A percentile compares a stretch with the other conserved stretches of the same genome.
Evolutionary conservation across 495 filamentous ascomycete species (phyloP).

Genomic region (Hypomontagnella submonticulosa): DNA sequence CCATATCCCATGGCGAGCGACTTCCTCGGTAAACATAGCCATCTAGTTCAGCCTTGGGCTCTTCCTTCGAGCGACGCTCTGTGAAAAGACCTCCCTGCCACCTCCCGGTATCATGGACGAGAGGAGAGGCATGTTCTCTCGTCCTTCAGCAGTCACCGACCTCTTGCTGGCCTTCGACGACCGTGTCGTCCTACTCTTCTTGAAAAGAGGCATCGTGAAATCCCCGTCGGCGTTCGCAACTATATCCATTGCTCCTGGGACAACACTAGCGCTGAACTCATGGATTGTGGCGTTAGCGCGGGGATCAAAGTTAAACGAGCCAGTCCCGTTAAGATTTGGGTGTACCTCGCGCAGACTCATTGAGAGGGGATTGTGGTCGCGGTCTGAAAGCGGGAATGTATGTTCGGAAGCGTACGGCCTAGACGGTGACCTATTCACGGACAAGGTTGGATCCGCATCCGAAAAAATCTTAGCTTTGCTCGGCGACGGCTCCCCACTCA

Average conservation of each 20-base stretch:
- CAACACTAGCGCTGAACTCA: conserved; percentile 40
- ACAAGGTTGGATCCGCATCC: conserved; percentile 45
- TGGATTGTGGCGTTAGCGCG: conserved; percentile 45
- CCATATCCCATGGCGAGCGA: too few relatives aligned
- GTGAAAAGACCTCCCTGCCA: conserved; percentile 49
- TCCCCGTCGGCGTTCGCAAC: conserved; percentile 46
- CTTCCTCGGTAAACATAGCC: not conserved
- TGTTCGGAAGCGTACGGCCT: conserved; percentile 37
- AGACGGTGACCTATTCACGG: conserved; percentile 43
- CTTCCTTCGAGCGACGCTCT: conserved; percentile 61
- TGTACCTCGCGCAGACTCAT: conserved; percentile 60
- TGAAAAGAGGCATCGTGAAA: conserved; percentile 59
- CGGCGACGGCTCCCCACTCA: conserved; percentile 56
- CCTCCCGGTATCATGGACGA: conserved; percentile 44
- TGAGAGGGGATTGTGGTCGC: conserved; percentile 29
- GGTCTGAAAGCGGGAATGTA: conserved; percentile 27
- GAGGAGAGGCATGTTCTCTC: conserved; percentile 68
- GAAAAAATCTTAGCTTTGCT: conserved; percentile 52
- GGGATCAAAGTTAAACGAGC: conserved; percentile 45
- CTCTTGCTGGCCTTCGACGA: conserved; percentile 55
- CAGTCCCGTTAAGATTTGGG: conserved; percentile 52
- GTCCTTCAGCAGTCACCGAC: conserved; percentile 61
- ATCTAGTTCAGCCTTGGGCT: conserved; percentile 59
- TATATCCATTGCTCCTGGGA: conserved; percentile 26
- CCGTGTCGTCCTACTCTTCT: conserved; percentile 65